Percentiles rank a stretch among this genome's conserved stretches.
These are phyloP conservation scores for Anisodus acutangulus DNA, from an alignment of 257 asterid species.

Conservation along the genomic window DNA sequence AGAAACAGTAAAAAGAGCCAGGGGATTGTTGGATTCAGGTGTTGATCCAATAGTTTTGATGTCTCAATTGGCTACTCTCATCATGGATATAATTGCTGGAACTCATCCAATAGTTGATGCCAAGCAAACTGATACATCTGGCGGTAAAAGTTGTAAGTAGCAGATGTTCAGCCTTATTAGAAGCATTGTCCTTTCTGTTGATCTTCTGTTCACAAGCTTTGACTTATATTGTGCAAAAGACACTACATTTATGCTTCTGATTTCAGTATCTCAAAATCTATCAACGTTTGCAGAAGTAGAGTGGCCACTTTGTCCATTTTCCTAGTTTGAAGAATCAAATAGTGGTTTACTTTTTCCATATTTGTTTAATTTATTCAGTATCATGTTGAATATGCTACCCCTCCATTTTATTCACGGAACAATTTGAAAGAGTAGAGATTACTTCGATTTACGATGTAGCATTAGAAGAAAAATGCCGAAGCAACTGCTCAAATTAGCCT, in stretches of 20 bases:
- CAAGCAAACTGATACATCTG: conserved; percentile 53
- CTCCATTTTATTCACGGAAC: not conserved
- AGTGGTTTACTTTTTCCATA: not conserved
- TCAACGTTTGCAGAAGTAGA: not conserved
- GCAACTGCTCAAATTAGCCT: not conserved
- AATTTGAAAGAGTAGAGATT: not conserved
- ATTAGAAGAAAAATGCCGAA: not conserved
- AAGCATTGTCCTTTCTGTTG: conserved; percentile 11
- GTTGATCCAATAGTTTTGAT: conserved; percentile 85
- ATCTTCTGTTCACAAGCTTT: conserved; percentile 4
- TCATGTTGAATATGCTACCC: not conserved
- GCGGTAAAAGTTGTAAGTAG: conserved; percentile 68
- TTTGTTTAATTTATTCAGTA: not conserved
- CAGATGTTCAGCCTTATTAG: not conserved
- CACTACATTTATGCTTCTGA: conserved; percentile 20
- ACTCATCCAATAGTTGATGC: conserved; percentile 59
- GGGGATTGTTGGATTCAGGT: conserved; percentile 91
- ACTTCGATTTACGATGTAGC: not conserved
- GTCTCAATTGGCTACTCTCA: conserved; percentile 93
- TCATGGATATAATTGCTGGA: conserved; percentile 93
- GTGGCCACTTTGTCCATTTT: not conserved
- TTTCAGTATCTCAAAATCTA: conserved; percentile 22
- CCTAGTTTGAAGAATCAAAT: conserved; percentile 5
- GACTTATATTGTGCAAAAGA: not conserved
- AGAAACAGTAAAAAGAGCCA: conserved; percentile 82